These are phyloP conservation scores for Monilinia fructicola DNA, from an alignment of 2,329 filamentous ascomycete species.

Conservation along the genomic window DNA sequence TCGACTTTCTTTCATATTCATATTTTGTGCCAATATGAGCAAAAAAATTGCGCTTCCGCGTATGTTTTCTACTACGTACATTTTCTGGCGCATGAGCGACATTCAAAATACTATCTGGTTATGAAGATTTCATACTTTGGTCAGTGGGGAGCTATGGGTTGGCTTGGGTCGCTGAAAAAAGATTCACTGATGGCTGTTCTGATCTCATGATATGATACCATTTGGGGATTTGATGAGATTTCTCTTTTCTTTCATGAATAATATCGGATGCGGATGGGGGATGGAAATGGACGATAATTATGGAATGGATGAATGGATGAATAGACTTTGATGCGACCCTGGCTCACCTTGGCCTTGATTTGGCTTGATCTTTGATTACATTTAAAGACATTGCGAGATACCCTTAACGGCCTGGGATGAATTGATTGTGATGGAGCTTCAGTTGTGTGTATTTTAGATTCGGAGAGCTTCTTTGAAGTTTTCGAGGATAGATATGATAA, in stretches of 20 bases:
- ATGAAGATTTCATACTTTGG: slow-evolving; percentile 9
- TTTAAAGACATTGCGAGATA: slow-evolving; percentile 12
- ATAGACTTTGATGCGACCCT: slow-evolving; percentile 12
- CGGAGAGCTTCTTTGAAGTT: not conserved
- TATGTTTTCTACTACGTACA: slow-evolving; percentile 17
- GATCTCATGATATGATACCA: slow-evolving; percentile 16
- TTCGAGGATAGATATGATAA: slow-evolving; percentile 6
- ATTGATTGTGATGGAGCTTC: slow-evolving; percentile 11
- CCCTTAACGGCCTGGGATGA: slow-evolving; percentile 14
- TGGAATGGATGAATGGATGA: slow-evolving; percentile 9
- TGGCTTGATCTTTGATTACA: slow-evolving; percentile 15
- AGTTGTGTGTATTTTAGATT: slow-evolving; percentile 16
- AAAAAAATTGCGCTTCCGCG: slow-evolving; percentile 2
- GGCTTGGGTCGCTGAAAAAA: slow-evolving; percentile 7
- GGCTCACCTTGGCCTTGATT: slow-evolving; percentile 11
- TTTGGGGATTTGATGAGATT: not conserved
- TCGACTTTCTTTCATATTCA: slow-evolving; percentile 17
- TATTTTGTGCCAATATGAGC: slow-evolving; percentile 16
- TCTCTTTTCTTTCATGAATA: slow-evolving; percentile 2
- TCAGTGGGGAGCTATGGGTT: slow-evolving; percentile 7
- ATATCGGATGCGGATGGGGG: slow-evolving; percentile 8
- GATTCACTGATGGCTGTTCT: slow-evolving; percentile 13
- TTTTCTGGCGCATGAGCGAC: slow-evolving; percentile 10
- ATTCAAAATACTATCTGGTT: slow-evolving; percentile 17
- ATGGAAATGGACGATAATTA: slow-evolving; percentile 9